A percentile compares a stretch with the other conserved stretches of the same genome.
phyloP scores from a whole-genome alignment of 208 protist species.

The Leptomonas pyrrhocoris region DNA sequence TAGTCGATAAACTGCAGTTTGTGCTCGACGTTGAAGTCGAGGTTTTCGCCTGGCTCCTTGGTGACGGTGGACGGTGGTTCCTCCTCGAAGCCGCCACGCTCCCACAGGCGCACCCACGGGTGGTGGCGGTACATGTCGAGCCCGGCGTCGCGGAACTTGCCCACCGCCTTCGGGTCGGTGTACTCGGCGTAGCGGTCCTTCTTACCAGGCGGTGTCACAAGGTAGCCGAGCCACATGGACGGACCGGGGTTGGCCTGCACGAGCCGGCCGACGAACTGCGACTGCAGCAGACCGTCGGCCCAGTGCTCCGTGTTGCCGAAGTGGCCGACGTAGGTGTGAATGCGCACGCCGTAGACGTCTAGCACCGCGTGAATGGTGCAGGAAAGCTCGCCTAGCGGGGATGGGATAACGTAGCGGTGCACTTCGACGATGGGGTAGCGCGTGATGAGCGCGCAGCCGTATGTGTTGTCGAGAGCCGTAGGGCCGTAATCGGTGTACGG shows the following conservation, averaged over 20 bases:
- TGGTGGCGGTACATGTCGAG: conserved; percentile 67
- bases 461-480: conserved; percentile 79
- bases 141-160: conserved; percentile 67
- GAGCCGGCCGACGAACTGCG: conserved; percentile 68
- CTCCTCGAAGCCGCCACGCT: conserved; percentile 77
- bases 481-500: conserved; percentile 80
- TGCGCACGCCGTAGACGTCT: conserved; percentile 64
- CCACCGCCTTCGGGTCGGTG: conserved; percentile 40
- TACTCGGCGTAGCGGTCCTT: conserved; percentile 55
- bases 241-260: conserved; percentile 54
- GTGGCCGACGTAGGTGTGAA: conserved; percentile 80
- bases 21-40: conserved; percentile 68
- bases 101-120: conserved; percentile 61
- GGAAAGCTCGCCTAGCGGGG: conserved; percentile 72
- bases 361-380: conserved; percentile 75
- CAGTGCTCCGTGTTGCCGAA: conserved; percentile 88
- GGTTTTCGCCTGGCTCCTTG: conserved; percentile 19
- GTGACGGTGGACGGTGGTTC: conserved; percentile 27
- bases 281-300: conserved; percentile 85
- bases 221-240: conserved; percentile 81
- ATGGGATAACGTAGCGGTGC: conserved; percentile 75
- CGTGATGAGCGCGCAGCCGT: conserved; percentile 79
- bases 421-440: conserved; percentile 71
- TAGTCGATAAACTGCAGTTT: conserved; percentile 49
- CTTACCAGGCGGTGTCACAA: conserved; percentile 74